Conservation (phyloP, 306 rosid species). For the Fragaria ananassa region DNA sequence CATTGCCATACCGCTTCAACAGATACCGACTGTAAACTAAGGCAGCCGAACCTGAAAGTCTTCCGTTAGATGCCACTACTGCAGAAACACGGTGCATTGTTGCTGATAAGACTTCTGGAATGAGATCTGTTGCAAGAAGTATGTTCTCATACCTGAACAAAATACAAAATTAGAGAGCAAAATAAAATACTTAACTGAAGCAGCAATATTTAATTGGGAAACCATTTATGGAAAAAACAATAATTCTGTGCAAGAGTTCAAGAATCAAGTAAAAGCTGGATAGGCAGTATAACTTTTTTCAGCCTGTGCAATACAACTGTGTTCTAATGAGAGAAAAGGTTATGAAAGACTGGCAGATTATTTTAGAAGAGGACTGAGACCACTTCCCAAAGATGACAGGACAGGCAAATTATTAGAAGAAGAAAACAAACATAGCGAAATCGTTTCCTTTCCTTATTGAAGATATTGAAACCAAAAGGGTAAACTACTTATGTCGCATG, state of each 20-base stretch:
- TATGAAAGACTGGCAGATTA: neutral
- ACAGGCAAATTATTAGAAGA: neutral
- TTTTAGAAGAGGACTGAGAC: neutral
- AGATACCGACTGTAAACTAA: slow-evolving; percentile 61
- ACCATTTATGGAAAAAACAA: neutral
- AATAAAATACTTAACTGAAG: slow-evolving; percentile 1
- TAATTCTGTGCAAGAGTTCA: neutral
- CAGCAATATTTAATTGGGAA: neutral
- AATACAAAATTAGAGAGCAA: slow-evolving; percentile 30
- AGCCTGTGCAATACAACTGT: neutral
- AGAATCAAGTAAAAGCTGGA: neutral
- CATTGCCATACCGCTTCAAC: slow-evolving; percentile 61
- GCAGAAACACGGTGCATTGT: slow-evolving; percentile 60
- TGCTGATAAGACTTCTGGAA: slow-evolving; percentile 74
- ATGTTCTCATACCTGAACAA: slow-evolving; percentile 86
- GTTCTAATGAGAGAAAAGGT: neutral
- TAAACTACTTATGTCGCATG: neutral
- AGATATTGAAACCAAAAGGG: neutral
- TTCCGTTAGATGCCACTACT: slow-evolving; percentile 66
- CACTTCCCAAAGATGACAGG: neutral
- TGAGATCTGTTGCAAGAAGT: slow-evolving; percentile 71
- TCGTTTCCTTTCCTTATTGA: neutral
- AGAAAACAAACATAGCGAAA: neutral
- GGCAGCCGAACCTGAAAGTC: slow-evolving; percentile 69
- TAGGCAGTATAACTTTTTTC: neutral